Evolutionary conservation across 768 basidiomycete genomes (phyloP).

Genomic region (Xerocomellus dryophilus): DNA sequence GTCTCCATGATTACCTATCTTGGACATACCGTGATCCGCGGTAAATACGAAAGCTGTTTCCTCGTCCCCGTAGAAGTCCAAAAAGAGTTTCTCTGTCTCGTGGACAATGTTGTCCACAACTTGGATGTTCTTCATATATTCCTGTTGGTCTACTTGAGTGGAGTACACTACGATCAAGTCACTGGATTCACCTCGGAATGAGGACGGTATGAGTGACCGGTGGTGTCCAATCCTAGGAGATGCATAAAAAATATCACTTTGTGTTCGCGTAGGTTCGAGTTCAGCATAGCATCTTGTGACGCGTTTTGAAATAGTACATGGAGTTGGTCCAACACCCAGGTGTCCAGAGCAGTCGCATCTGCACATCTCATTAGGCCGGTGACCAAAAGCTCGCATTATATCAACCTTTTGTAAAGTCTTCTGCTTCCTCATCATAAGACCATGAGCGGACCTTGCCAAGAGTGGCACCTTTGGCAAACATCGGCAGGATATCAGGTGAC

Average conservation of each 20-base stretch:
- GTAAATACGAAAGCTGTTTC: slow-evolving; percentile 79
- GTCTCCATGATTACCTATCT: slow-evolving; percentile 85
- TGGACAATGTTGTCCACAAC: slow-evolving; percentile 74
- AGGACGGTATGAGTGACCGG: slow-evolving; percentile 83
- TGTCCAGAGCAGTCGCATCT: slow-evolving; percentile 77
- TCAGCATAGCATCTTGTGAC: slow-evolving; percentile 46
- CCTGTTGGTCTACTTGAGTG: slow-evolving; percentile 38
- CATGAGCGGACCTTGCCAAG: slow-evolving; percentile 70
- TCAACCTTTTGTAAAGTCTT: slow-evolving; percentile 83
- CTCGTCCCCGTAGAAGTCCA: slow-evolving; percentile 62
- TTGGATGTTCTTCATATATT: slow-evolving; percentile 83
- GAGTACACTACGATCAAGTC: background rate
- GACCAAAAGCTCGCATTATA: background rate
- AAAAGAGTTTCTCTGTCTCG: slow-evolving; percentile 58
- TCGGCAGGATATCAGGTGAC: slow-evolving; percentile 84
- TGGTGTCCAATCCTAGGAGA: slow-evolving; percentile 80
- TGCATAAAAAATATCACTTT: slow-evolving; percentile 81
- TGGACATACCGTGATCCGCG: slow-evolving; percentile 89
- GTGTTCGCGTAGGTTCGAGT: slow-evolving; percentile 50
- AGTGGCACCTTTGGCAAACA: slow-evolving; percentile 76
- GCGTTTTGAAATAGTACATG: slow-evolving; percentile 60
- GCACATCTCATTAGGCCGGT: background rate
- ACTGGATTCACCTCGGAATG: slow-evolving; percentile 59
- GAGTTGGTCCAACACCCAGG: slow-evolving; percentile 79
- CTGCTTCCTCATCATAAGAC: slow-evolving; percentile 72